Percentiles rank a stretch among this genome's conserved stretches.
phyloP scores from a whole-genome alignment of 805 yeast species.

The Yarrowia phangngaensis region DNA sequence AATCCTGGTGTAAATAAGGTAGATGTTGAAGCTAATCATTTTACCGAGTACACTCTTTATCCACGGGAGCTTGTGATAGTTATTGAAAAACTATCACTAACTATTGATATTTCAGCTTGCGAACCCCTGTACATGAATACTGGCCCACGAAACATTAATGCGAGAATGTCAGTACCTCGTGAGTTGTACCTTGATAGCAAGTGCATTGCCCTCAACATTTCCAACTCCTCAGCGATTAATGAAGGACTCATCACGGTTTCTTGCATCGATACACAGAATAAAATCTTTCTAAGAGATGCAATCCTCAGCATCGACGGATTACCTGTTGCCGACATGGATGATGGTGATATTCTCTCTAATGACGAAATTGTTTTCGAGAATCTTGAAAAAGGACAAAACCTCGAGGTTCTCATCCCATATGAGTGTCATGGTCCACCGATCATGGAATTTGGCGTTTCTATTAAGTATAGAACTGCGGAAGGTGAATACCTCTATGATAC shows the following conservation, averaged over 20 bases:
- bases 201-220: slow-evolving; percentile 12
- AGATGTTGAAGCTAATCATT: slow-evolving; percentile 29
- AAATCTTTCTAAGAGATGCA: slow-evolving; percentile 28
- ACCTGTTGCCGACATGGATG: slow-evolving; percentile 26
- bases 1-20: not conserved
- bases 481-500: slow-evolving; percentile 31
- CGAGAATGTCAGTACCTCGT: slow-evolving; percentile 18
- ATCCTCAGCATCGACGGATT: slow-evolving; percentile 32
- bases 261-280: slow-evolving; percentile 9
- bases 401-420: slow-evolving; percentile 31
- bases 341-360: slow-evolving; percentile 27
- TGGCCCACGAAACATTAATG: slow-evolving; percentile 10
- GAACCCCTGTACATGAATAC: slow-evolving; percentile 19
- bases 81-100: slow-evolving; percentile 16
- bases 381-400: slow-evolving; percentile 33
- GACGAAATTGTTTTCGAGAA: slow-evolving; percentile 36
- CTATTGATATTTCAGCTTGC: slow-evolving; percentile 8
- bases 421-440: slow-evolving; percentile 16
- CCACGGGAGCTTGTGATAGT: slow-evolving; percentile 9
- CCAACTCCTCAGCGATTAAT: slow-evolving; percentile 12
- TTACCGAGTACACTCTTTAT: slow-evolving; percentile 17
- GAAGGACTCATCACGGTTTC: slow-evolving; percentile 26
- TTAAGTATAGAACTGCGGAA: slow-evolving; percentile 33
- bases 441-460: slow-evolving; percentile 30
- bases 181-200: slow-evolving; percentile 2